A percentile compares a stretch with the other conserved stretches of the same genome.
Evolutionary conservation across 768 basidiomycete species (phyloP).

Genomic region (Kockovaella imperatae): DNA sequence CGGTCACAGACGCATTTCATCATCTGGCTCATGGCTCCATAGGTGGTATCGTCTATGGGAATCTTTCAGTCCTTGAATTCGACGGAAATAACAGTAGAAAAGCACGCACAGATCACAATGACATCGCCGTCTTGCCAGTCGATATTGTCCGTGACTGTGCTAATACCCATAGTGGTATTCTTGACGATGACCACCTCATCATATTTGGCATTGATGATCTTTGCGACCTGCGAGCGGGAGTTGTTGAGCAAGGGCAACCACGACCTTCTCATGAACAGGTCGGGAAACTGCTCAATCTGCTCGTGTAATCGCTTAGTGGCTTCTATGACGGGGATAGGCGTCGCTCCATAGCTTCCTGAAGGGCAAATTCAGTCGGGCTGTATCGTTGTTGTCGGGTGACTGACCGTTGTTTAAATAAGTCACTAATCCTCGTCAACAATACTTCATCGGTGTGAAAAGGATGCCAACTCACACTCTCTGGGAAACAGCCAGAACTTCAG

Average conservation of each 20-base stretch:
- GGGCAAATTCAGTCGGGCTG: not conserved
- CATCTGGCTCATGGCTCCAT: constrained; percentile 53
- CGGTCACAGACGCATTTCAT: constrained; percentile 54
- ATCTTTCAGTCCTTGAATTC: not conserved
- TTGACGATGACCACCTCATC: constrained; percentile 46
- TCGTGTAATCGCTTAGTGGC: constrained; percentile 30
- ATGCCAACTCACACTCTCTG: constrained; percentile 20
- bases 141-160: constrained; percentile 61
- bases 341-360: constrained; percentile 35
- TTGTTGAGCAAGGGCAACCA: constrained; percentile 34
- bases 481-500: constrained; percentile 43
- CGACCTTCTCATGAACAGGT: constrained; percentile 40
- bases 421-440: not conserved
- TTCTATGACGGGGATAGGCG: constrained; percentile 39
- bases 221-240: constrained; percentile 33
- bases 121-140: constrained; percentile 62
- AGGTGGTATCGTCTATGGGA: constrained; percentile 53
- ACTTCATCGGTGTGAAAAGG: not conserved
- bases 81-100: constrained; percentile 1
- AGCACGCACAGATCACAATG: constrained; percentile 53
- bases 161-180: constrained; percentile 61
- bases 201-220: constrained; percentile 37
- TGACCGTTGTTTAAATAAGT: constrained; percentile 43
- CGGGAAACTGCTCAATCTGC: constrained; percentile 41
- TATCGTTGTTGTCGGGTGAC: not conserved